Percentiles rank a stretch among this genome's conserved stretches.
These are phyloP conservation scores for Phylloporus scabripes DNA, from an alignment of 768 basidiomycete genomes.

Conservation along the genomic window DNA sequence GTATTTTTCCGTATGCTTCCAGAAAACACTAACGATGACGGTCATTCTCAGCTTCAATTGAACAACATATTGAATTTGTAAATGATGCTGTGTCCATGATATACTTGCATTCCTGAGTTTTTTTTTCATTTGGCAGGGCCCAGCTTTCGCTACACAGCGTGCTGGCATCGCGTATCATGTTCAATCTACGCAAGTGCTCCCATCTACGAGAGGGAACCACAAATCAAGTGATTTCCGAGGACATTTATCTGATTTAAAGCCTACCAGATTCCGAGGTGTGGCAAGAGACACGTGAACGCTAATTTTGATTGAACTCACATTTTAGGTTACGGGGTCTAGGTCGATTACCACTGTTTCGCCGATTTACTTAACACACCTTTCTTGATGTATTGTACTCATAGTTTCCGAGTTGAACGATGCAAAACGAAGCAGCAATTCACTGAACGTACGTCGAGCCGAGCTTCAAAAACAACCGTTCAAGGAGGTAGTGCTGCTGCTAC, in stretches of 20 bases:
- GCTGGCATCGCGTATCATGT: slow-evolving; percentile 13
- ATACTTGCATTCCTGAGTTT: not conserved
- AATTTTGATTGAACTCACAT: not conserved
- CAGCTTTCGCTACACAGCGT: slow-evolving; percentile 6
- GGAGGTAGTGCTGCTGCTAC: too few species aligned
- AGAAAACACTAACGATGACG: not conserved
- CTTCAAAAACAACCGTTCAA: too few species aligned
- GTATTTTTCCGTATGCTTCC: not conserved
- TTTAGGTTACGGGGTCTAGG: not conserved
- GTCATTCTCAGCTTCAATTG: slow-evolving; percentile 1
- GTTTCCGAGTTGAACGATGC: too few species aligned
- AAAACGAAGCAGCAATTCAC: too few species aligned
- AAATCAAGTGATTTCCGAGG: not conserved
- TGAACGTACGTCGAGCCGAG: too few species aligned
- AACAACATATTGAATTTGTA: slow-evolving; percentile 4
- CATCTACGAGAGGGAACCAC: not conserved
- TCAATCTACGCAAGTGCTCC: slow-evolving; percentile 7
- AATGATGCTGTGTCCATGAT: not conserved
- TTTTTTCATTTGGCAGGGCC: not conserved
- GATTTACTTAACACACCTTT: too few species aligned
- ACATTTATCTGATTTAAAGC: not conserved
- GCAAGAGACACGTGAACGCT: not conserved
- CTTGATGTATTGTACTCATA: too few species aligned
- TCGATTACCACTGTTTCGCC: too few species aligned
- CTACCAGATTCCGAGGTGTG: not conserved